These are phyloP conservation scores for Kuraishia borneana DNA, from an alignment of 805 yeast species.

Conservation along the genomic window DNA sequence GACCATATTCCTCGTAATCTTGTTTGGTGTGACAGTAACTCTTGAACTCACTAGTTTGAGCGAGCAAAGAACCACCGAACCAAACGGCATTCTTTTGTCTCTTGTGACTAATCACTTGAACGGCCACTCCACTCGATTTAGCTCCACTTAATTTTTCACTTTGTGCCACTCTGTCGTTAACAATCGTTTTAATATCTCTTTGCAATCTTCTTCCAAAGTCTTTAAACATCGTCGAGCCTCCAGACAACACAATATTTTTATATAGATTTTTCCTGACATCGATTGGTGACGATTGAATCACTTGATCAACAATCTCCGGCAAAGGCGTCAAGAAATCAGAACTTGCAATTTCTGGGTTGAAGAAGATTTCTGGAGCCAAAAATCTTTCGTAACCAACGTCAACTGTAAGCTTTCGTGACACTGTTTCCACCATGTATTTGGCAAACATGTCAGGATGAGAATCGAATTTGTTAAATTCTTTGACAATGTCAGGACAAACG, in stretches of 20 bases:
- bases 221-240: slow-evolving; percentile 98
- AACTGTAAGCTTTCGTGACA: slow-evolving; percentile 56
- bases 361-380: slow-evolving; percentile 97
- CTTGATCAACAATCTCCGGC: slow-evolving; percentile 92
- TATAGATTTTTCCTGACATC: slow-evolving; percentile 96
- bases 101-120: slow-evolving; percentile 92
- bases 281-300: slow-evolving; percentile 90
- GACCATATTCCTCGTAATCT: slow-evolving; percentile 97
- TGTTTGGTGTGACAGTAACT: slow-evolving; percentile 94
- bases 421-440: slow-evolving; percentile 79
- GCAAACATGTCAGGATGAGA: slow-evolving; percentile 91
- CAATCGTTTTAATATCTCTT: slow-evolving; percentile 82
- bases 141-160: slow-evolving; percentile 70
- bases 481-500: slow-evolving; percentile 95
- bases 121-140: slow-evolving; percentile 89
- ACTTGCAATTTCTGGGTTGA: slow-evolving; percentile 94
- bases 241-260: slow-evolving; percentile 89
- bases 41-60: slow-evolving; percentile 94
- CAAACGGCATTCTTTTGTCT: slow-evolving; percentile 98
- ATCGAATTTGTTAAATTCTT: slow-evolving; percentile 91
- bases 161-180: slow-evolving; percentile 75
- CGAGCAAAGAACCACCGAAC: slow-evolving; percentile 97
- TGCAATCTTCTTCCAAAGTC: slow-evolving; percentile 97
- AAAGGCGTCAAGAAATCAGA: slow-evolving; percentile 92
- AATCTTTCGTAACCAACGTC: slow-evolving; percentile 98